Evolutionary conservation across 1,284 basidiomycete genomes (phyloP).

Genomic region (Phlebopus sp.): DNA sequence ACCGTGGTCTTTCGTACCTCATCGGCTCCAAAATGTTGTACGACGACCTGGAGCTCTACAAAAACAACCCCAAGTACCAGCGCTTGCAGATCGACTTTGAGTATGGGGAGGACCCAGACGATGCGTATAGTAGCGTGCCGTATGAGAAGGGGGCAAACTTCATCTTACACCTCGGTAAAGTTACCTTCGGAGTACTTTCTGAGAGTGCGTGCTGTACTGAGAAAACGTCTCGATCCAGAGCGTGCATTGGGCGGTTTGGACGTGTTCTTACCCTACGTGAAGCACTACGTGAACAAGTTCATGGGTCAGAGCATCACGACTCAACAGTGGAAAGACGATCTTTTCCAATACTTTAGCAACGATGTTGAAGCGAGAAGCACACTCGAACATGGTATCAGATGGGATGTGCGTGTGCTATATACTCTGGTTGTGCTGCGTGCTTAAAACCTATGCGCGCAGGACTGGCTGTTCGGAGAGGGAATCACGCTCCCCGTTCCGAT

Average conservation of each 20-base stretch:
- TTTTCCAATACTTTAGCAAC: conserved; percentile 75
- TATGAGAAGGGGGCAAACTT: conserved; percentile 81
- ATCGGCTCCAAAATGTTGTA: conserved; percentile 75
- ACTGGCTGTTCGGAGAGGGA: conserved; percentile 88
- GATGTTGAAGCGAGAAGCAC: conserved; percentile 59
- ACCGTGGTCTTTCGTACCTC: conserved; percentile 80
- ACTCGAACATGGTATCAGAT: conserved; percentile 69
- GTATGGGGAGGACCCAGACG: conserved; percentile 83
- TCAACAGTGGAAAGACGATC: conserved; percentile 82
- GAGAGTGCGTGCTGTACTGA: neutral
- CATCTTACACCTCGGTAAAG: conserved; percentile 59
- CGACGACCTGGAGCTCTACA: conserved; percentile 68
- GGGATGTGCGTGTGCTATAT: conserved; percentile 56
- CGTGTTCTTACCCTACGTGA: conserved; percentile 79
- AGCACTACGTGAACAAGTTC: conserved; percentile 78
- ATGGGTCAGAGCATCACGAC: conserved; percentile 86
- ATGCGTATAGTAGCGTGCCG: conserved; percentile 69
- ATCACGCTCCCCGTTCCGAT: conserved; percentile 74
- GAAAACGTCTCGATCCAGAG: conserved; percentile 44
- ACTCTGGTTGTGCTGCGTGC: neutral
- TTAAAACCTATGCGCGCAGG: conserved; percentile 30
- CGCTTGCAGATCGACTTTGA: conserved; percentile 84
- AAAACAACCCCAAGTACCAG: conserved; percentile 72
- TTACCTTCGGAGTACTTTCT: neutral
- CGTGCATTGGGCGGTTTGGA: conserved; percentile 84